Conservation (phyloP, 1,284 basidiomycete genomes). For the Puccinia triticina region DNA sequence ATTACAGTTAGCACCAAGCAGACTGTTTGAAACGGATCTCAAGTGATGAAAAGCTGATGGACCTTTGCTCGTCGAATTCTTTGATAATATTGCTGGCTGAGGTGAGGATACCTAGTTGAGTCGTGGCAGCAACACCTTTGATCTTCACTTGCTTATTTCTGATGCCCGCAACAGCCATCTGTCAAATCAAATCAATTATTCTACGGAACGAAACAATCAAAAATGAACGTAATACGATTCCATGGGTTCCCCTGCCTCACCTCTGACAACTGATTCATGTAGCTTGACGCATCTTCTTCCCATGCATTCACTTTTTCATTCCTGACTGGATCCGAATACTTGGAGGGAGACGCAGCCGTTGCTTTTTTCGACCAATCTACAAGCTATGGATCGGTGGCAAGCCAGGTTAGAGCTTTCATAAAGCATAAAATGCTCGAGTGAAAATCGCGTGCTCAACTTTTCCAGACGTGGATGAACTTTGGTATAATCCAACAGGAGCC, state of each 20-base stretch:
- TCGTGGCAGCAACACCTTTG: background rate
- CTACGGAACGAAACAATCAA: background rate
- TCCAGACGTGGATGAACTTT: constrained; percentile 1
- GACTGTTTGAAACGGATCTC: background rate
- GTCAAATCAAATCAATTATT: background rate
- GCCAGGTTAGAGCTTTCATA: background rate
- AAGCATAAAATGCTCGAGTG: background rate
- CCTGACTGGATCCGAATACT: background rate
- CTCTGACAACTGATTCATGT: constrained; percentile 32
- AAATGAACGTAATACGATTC: background rate
- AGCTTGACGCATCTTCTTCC: constrained; percentile 2
- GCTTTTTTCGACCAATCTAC: background rate
- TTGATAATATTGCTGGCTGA: constrained; percentile 2
- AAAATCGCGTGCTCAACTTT: constrained; percentile 29
- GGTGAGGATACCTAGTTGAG: background rate
- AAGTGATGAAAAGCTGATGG: background rate
- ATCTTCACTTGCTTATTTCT: constrained; percentile 23
- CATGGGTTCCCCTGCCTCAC: background rate
- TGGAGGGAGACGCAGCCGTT: background rate
- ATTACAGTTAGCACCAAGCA: background rate
- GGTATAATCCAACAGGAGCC: background rate
- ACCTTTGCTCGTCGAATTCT: constrained; percentile 3
- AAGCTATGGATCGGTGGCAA: background rate
- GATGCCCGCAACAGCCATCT: constrained; percentile 20
- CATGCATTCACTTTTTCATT: background rate